A percentile compares a stretch with the other conserved stretches of the same genome.
These are phyloP conservation scores for Crithidia expoeki DNA, from an alignment of 208 protist genomes.

Conservation along the genomic window DNA sequence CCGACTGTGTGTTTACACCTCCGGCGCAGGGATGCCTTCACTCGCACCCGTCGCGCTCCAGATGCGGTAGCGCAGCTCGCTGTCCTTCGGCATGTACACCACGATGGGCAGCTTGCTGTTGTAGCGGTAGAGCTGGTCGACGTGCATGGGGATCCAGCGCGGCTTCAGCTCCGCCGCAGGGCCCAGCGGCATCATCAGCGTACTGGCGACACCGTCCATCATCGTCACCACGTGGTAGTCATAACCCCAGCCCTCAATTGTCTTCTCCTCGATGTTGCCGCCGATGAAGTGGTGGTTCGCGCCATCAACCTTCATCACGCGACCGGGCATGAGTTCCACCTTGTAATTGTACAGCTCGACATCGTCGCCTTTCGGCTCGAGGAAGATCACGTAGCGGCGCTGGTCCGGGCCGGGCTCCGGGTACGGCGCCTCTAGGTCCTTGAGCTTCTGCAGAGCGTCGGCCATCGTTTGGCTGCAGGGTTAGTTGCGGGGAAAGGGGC, in stretches of 20 bases:
- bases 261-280: slow-evolving; percentile 58
- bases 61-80: slow-evolving; percentile 58
- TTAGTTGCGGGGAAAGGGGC: too few species aligned
- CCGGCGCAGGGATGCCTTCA: slow-evolving; percentile 5
- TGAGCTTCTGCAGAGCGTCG: slow-evolving; percentile 32
- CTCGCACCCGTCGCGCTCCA: slow-evolving; percentile 25
- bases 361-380: slow-evolving; percentile 50
- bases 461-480: too few species aligned
- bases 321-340: slow-evolving; percentile 72
- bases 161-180: slow-evolving; percentile 33
- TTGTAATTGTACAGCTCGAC: slow-evolving; percentile 52
- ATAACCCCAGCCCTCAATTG: slow-evolving; percentile 68
- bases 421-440: slow-evolving; percentile 72
- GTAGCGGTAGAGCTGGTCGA: slow-evolving; percentile 35
- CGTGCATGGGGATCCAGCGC: slow-evolving; percentile 33
- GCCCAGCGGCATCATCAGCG: slow-evolving; percentile 46
- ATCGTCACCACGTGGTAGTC: slow-evolving; percentile 38
- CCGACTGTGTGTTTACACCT: neutral
- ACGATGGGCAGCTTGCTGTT: slow-evolving; percentile 66
- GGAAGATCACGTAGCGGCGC: slow-evolving; percentile 73
- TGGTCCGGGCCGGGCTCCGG: slow-evolving; percentile 59
- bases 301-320: slow-evolving; percentile 44
- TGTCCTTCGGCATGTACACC: slow-evolving; percentile 53
- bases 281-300: slow-evolving; percentile 45
- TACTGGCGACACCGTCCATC: slow-evolving; percentile 21